Evolutionary conservation across 306 rosid genomes (phyloP).

Genomic region (Rubus idaeus): DNA sequence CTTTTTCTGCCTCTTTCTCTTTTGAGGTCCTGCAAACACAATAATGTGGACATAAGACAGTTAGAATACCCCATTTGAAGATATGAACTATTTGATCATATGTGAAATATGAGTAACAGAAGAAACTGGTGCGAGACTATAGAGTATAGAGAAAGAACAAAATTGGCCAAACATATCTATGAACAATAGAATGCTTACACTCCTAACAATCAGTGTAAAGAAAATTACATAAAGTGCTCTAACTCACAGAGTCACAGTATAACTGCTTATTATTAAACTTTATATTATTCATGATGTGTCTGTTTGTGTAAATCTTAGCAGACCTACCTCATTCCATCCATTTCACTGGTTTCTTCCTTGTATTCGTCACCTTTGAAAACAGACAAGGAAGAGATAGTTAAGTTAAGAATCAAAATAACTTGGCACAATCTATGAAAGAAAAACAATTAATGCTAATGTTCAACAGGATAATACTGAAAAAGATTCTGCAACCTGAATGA

Average conservation of each 20-base stretch:
- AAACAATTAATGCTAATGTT: background rate
- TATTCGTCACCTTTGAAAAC: conserved; percentile 45
- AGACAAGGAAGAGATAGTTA: conserved; percentile 1
- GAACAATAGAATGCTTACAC: conserved; percentile 1
- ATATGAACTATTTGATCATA: background rate
- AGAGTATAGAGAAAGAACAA: background rate
- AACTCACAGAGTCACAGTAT: background rate
- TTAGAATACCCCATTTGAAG: background rate
- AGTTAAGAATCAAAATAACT: conserved; percentile 4
- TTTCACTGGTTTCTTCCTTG: conserved; percentile 44
- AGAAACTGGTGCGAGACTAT: background rate
- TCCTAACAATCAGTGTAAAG: background rate
- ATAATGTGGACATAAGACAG: background rate
- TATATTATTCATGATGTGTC: conserved; percentile 8
- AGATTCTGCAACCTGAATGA: background rate
- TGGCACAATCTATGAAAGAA: background rate
- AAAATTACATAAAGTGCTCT: conserved; percentile 5
- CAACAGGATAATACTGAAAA: background rate
- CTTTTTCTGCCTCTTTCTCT: conserved; percentile 38
- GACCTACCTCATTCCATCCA: conserved; percentile 51
- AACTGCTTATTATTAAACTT: background rate
- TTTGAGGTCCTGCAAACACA: conserved; percentile 44
- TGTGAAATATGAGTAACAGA: background rate
- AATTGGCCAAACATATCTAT: background rate
- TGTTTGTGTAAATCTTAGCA: conserved; percentile 13